These are phyloP conservation scores for Physcia stellaris DNA, from an alignment of 495 filamentous ascomycete species.

Conservation along the genomic window DNA sequence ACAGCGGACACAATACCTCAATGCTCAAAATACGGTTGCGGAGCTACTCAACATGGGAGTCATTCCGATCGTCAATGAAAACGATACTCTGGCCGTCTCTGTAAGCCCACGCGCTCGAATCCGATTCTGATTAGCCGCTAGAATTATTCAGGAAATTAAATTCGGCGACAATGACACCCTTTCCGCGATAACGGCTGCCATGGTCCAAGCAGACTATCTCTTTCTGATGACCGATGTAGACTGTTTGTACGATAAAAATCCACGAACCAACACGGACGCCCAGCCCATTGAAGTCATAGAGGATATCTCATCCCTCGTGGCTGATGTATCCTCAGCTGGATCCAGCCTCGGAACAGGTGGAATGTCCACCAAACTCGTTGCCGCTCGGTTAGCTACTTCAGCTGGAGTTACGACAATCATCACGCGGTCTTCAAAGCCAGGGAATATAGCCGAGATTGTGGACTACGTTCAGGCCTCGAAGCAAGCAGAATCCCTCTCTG, in stretches of 20 bases:
- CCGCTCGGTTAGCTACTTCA: conserved; percentile 82
- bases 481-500: conserved; percentile 9
- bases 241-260: conserved; percentile 92
- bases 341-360: conserved; percentile 89
- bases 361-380: conserved; percentile 96
- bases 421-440: conserved; percentile 77
- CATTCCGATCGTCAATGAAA: conserved; percentile 97
- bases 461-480: conserved; percentile 49
- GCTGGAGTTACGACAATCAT: conserved; percentile 94
- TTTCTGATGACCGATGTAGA: conserved; percentile 99
- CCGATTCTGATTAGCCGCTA: conserved; percentile 1
- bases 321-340: conserved; percentile 82
- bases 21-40: conserved; percentile 85
- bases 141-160: conserved; percentile 68
- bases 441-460: conserved; percentile 84
- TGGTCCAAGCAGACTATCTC: conserved; percentile 92
- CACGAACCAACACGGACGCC: conserved; percentile 69
- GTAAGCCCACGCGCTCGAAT: conserved; percentile 22
- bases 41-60: conserved; percentile 91
- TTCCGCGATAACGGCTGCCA: conserved; percentile 89
- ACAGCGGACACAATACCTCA: conserved; percentile 83
- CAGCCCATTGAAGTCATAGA: conserved; percentile 84
- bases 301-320: conserved; percentile 72
- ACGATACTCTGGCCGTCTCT: conserved; percentile 89
- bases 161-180: conserved; percentile 98